Conservation (phyloP, 1,139 yeast species). For the Groenewaldozyma sp. region DNA sequence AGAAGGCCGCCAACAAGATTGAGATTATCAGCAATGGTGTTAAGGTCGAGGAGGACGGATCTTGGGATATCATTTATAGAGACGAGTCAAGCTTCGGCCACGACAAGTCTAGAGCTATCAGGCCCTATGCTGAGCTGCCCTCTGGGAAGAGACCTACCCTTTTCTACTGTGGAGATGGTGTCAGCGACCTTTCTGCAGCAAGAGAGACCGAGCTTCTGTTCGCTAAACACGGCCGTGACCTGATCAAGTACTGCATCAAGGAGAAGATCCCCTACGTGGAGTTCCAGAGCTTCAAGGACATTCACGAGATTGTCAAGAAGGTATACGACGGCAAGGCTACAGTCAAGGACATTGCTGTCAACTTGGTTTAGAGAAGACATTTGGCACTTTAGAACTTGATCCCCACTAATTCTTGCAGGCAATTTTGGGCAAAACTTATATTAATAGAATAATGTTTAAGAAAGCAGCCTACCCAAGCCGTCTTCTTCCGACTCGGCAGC, state of each 20-base stretch:
- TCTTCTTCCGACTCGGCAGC: conserved; percentile 46
- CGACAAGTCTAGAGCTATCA: conserved; percentile 79
- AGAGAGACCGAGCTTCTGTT: conserved; percentile 86
- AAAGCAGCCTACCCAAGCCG: conserved; percentile 22
- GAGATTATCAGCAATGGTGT: conserved; percentile 81
- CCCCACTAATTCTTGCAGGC: neutral
- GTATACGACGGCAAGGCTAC: conserved; percentile 39
- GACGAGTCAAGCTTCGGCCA: conserved; percentile 90
- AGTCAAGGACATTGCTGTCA: conserved; percentile 20
- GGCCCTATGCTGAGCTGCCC: conserved; percentile 43
- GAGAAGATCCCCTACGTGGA: conserved; percentile 80
- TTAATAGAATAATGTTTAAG: conserved; percentile 8
- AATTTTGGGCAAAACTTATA: neutral
- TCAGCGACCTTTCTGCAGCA: conserved; percentile 89
- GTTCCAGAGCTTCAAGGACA: conserved; percentile 67
- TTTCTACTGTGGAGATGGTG: conserved; percentile 97
- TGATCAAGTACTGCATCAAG: conserved; percentile 71
- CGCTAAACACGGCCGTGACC: conserved; percentile 88
- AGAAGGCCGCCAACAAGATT: conserved; percentile 60
- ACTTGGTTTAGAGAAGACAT: neutral
- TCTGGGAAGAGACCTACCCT: conserved; percentile 44
- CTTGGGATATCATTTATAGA: conserved; percentile 79
- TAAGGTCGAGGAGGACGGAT: conserved; percentile 42
- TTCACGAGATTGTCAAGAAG: conserved; percentile 45
- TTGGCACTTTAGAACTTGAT: neutral